Evolutionary conservation across 2,329 filamentous ascomycete species (phyloP).

Genomic region (Talaromyces albobiverticillius): DNA sequence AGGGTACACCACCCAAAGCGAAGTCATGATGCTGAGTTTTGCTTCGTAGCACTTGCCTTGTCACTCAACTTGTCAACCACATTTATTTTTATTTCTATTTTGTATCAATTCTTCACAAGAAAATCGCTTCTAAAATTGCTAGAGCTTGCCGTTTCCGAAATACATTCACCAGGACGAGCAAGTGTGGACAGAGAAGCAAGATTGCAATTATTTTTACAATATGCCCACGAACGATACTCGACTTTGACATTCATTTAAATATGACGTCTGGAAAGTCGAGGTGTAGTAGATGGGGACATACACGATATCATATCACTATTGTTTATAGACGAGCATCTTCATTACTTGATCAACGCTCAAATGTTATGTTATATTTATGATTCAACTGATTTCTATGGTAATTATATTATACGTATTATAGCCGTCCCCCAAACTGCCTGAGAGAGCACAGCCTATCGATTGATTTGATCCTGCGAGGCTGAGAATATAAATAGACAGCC

Average conservation of each 20-base stretch:
- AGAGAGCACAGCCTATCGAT: too few species aligned
- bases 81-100: too few species aligned
- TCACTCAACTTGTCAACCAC: neutral
- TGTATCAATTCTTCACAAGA: too few species aligned
- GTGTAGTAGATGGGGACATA: slow-evolving; percentile 45
- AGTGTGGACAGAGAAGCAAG: slow-evolving; percentile 60
- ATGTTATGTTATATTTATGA: too few species aligned
- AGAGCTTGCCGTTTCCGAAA: slow-evolving; percentile 55
- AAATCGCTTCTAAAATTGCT: slow-evolving; percentile 50
- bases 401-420: too few species aligned
- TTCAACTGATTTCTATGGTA: too few species aligned
- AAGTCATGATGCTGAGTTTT: slow-evolving; percentile 10
- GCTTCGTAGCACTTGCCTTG: neutral
- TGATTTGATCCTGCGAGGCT: too few species aligned
- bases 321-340: too few species aligned
- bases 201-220: slow-evolving; percentile 36
- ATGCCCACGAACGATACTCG: slow-evolving; percentile 37
- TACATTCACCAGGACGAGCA: slow-evolving; percentile 47
- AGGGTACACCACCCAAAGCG: neutral
- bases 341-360: too few species aligned
- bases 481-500: too few species aligned
- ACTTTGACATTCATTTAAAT: slow-evolving; percentile 45
- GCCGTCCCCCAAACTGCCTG: too few species aligned
- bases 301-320: slow-evolving; percentile 7
- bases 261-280: slow-evolving; percentile 43